Base-by-base conservation (phyloP, 306 rosid species). In the Pterocarpus macrocarpus region DNA sequence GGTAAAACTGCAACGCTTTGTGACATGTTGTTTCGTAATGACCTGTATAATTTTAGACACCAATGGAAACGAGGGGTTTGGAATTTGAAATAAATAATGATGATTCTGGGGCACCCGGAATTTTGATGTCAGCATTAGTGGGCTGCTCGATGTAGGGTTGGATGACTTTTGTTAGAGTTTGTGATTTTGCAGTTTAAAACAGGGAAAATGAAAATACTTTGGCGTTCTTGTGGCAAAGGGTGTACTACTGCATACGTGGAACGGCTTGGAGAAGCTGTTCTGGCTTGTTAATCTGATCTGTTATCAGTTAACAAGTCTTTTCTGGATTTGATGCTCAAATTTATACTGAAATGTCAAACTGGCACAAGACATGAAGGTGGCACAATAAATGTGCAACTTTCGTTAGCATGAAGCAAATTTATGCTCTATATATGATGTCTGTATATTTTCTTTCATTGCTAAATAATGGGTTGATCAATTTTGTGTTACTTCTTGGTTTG, bases 351-450 rank as follows among this genome's bases (percentile, higher is more conserved):
- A n/a, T n/a, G n/a, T n/a, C n/a, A n/a, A n/a, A n/a, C n/a, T n/a
- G n/a, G n/a, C n/a, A n/a, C n/a, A n/a, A n/a, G n/a, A n/a, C n/a
- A n/a, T n/a, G n/a, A n/a, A n/a, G n/a, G n/a, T n/a, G n/a, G n/a
- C n/a, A n/a, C n/a, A n/a, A n/a, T n/a, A n/a, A n/a, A n/a, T n/a
- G n/a, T n/a, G n/a, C n/a, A n/a, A n/a, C n/a, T n/a, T n/a, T n/a
- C n/a, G n/a, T n/a, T n/a, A n/a, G n/a, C n/a, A n/a, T n/a, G n/a
- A n/a, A n/a, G 41, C 5, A 45, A 59, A 22, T 45, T 74, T 39
- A n/a, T 76, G 71, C 64, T 47, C 45, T 63, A 64, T 62, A 47
- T 49, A 14, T 59, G 45, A 64, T 62, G 70, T 17, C 58, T 63
- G 4, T 62, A 43, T 50, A 17, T 17, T 38, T 43, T 62, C 33